phyloP scores from a whole-genome alignment of 2,329 filamentous ascomycete genomes.

The Aureobasidium sp. region DNA sequence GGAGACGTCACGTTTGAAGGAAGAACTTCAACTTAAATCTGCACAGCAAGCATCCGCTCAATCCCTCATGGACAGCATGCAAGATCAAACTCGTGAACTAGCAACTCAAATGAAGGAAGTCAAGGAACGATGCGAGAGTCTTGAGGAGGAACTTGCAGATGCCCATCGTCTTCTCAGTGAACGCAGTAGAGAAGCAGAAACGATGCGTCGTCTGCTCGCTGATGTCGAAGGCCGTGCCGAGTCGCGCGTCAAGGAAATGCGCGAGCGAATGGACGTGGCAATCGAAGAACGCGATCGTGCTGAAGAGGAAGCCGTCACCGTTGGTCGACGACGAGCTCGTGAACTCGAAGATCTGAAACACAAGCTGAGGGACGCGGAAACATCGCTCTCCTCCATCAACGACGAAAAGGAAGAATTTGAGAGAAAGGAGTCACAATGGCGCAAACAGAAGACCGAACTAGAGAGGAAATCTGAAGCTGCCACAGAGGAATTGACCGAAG shows the following conservation, averaged over 20 bases:
- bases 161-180: conserved; percentile 80
- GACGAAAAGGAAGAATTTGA: conserved; percentile 75
- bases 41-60: conserved; percentile 83
- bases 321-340: conserved; percentile 66
- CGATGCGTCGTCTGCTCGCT: conserved; percentile 80
- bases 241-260: conserved; percentile 77
- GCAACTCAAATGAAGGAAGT: conserved; percentile 87
- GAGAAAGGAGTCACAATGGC: conserved; percentile 65
- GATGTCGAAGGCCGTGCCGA: conserved; percentile 83
- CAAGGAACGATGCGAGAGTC: conserved; percentile 68
- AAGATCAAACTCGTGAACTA: conserved; percentile 83
- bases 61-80: conserved; percentile 82
- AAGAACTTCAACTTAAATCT: conserved; percentile 76
- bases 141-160: conserved; percentile 89
- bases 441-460: conserved; percentile 65
- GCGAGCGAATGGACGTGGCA: conserved; percentile 77
- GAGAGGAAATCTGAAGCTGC: conserved; percentile 64
- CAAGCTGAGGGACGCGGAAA: conserved; percentile 74
- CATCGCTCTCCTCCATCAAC: conserved; percentile 61
- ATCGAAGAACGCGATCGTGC: conserved; percentile 90
- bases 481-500: conserved; percentile 65
- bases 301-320: conserved; percentile 79
- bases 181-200: conserved; percentile 85
- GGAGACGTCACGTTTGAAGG: conserved; percentile 61
- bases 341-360: conserved; percentile 82